Base-by-base conservation (phyloP, 192 early-diverging fungal genomes). In the Coemansia sp. region DNA sequence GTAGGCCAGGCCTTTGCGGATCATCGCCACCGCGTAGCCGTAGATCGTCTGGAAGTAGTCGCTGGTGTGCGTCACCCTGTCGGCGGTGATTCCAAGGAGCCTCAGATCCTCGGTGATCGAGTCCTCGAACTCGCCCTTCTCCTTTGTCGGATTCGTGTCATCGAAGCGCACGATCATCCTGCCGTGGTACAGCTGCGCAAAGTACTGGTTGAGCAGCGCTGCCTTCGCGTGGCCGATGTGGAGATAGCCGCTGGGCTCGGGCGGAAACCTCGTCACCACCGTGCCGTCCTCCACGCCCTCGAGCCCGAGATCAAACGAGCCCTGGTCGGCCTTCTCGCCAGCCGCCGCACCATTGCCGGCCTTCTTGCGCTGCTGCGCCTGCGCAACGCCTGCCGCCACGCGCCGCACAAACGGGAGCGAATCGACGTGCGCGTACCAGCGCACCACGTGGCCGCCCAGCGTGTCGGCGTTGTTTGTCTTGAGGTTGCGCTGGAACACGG, bases 201-300 rank as follows among this genome's bases (percentile, higher is more conserved):
- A 92, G 86, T 96, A 92, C 74, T 99, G 92, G 86, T 98, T 99
- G 60, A 99, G 76, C 54, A 99, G 83, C 12, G 95, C 98, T 41
- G 98, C 98, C 87, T 99, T 99, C 60, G 96, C 95, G 77, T 99
- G 98, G 62, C 98, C 98, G 87, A 99, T 97, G 84, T 99, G 98
- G 65, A 99, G 84, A 82, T 97, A 99, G 78, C 97, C 98, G 76
- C 87, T 90, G 65, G 98, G 97, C 87, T 99, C 98, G 4, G 98
- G 98, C 59, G 98, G 97, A 88, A 99, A 99, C 59, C 98, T 88
- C 36, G 96, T 98, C 22, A 96, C 94, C 18, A 99, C 96, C 71
- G 91, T 85, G 60, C 98, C 98, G 68, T 89, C 68, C 69, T 89
- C 85, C 18, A 92, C 91, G 67, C 84, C 88, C 62, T 88, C 80